A percentile compares a stretch with the other conserved stretches of the same genome.
These are phyloP conservation scores for Ceratocystiopsis minuta DNA, from an alignment of 2,329 filamentous ascomycete species.

Conservation along the genomic window DNA sequence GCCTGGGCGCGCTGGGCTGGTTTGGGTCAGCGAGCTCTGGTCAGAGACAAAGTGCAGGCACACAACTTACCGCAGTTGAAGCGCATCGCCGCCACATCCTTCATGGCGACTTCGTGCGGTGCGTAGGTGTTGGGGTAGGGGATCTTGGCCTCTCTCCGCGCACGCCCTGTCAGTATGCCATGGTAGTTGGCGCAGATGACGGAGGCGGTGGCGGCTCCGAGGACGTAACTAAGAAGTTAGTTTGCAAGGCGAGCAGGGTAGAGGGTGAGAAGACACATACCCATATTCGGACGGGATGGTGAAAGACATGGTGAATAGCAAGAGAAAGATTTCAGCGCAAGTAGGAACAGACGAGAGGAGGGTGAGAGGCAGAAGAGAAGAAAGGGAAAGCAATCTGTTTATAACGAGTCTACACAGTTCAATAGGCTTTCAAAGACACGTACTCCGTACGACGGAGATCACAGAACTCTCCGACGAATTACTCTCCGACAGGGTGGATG, in stretches of 20 bases:
- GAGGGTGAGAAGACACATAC: neutral
- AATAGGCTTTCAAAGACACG: no score
- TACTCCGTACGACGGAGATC: no score
- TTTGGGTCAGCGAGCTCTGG: neutral
- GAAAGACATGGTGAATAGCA: conserved; percentile 1
- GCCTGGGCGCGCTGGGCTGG: conserved; percentile 40
- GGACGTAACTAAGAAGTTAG: conserved; percentile 33
- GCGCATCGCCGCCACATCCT: conserved; percentile 32
- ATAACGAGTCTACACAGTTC: neutral
- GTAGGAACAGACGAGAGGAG: no score
- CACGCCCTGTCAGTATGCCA: conserved; percentile 23
- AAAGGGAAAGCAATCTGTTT: neutral
- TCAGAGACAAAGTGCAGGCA: no score
- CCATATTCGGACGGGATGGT: conserved; percentile 7
- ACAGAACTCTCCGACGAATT: no score
- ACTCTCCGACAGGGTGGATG: no score
- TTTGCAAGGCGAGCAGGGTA: neutral
- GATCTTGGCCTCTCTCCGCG: conserved; percentile 34
- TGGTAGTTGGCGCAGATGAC: conserved; percentile 41
- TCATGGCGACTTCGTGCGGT: conserved; percentile 31
- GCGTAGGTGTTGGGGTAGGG: conserved; percentile 41
- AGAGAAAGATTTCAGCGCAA: neutral
- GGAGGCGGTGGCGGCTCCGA: conserved; percentile 36
- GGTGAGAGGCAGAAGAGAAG: neutral
- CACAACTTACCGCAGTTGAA: conserved; percentile 41